Conservation (phyloP, 1,284 basidiomycete genomes). For the Sporisorium graminicola region DNA sequence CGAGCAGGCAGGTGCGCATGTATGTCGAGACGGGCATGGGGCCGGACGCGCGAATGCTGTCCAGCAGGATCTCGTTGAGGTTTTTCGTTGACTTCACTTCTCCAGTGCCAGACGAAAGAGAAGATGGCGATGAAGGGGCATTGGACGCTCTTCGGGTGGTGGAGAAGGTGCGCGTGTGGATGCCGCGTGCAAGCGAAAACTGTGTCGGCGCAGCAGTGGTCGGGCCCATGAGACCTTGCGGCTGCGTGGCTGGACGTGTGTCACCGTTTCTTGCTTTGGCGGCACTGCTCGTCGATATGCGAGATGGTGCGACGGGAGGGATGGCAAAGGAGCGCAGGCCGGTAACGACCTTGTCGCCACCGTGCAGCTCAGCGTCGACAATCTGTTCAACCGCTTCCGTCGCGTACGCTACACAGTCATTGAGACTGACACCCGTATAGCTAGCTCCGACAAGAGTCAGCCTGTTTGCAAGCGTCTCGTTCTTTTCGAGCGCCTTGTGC, state of each 20-base stretch:
- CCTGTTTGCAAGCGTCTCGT: constrained; percentile 73
- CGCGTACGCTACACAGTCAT: constrained; percentile 79
- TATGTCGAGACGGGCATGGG: constrained; percentile 67
- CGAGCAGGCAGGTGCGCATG: constrained; percentile 67
- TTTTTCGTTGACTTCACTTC: constrained; percentile 17
- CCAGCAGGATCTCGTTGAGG: constrained; percentile 43
- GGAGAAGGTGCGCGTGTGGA: constrained; percentile 30
- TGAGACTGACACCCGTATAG: constrained; percentile 88
- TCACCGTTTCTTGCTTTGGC: constrained; percentile 13
- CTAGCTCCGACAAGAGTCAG: constrained; percentile 86
- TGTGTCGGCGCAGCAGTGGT: constrained; percentile 14
- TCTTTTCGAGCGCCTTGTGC: constrained; percentile 71
- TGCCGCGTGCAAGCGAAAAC: constrained; percentile 19
- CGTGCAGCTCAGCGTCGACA: constrained; percentile 39
- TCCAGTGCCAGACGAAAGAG: not conserved
- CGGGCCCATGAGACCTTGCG: constrained; percentile 37
- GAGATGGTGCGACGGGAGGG: constrained; percentile 15
- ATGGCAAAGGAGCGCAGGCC: constrained; percentile 38
- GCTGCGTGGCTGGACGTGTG: constrained; percentile 4
- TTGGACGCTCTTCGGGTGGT: not conserved
- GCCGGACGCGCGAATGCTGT: constrained; percentile 52
- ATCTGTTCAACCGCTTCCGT: constrained; percentile 43
- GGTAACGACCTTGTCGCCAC: constrained; percentile 24
- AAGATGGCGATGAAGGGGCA: not conserved
- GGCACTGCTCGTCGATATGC: not conserved